Evolutionary conservation across 495 filamentous ascomycete genomes (phyloP), one percentile per base, ranked within the genome.

Genomic region (Monascus purpureus): DNA sequence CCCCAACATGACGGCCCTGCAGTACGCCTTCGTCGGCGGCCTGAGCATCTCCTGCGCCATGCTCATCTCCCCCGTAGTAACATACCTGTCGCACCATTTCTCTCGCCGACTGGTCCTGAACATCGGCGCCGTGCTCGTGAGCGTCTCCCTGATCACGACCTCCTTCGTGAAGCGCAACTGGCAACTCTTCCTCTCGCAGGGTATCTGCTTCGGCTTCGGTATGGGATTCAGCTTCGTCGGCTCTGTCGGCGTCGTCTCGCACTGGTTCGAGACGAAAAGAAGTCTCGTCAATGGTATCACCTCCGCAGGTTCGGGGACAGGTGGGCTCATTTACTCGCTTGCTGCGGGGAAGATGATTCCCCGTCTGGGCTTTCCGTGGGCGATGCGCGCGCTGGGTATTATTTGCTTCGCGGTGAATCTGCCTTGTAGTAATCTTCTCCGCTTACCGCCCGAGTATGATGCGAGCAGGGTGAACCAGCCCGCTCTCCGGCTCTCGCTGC

Each of bases 171-270:
- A 57, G 6, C 46, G 69, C 25, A 64, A 77, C 42, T 85, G 77
- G 77, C 78, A 82, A 25, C 65, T 83, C 18, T 73, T 83, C 35
- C 68, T 92, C 2, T 72, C 68, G 32, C 82, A 90, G 47, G 84
- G 82, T 7, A 53, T 87, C 6, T 70, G 75, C 31, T 81, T 90
- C 37, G 82, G 83, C 17, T 49, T 73, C 25, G 83, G 79, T 0
- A 69, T 86, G 55, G 81, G 82, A 1, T 79, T 90, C 35, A 65
- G 75, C 13, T 93, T 83, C 52, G 79, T 77, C 6, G 66, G 72
- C 13, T 77, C 70, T 16, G 73, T 80, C 2, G 71, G 73, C 11
- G 70, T 87, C 9, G 63, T 80, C 1, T 72, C 81, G 2, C 81
- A 90, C 43, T 90, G 84, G 84, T 90, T 93, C 53, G 57, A 54